Percentiles rank a stretch among this genome's conserved stretches.
phyloP scores from a whole-genome alignment of 2,329 filamentous ascomycete species.

The Colletotrichum endophyticum region DNA sequence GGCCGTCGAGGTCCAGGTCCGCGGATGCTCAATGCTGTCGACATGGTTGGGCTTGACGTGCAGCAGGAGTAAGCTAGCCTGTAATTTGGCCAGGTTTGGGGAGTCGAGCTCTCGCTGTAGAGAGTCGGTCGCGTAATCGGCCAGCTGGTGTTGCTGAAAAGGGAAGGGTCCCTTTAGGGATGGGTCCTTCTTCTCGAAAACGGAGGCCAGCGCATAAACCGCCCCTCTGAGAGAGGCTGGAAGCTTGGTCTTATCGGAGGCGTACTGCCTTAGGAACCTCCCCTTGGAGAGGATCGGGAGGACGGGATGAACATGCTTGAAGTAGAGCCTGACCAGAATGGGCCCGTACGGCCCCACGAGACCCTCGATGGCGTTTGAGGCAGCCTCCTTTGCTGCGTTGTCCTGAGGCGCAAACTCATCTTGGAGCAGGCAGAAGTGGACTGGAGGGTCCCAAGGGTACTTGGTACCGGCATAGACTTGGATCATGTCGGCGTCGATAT shows the following conservation, averaged over 20 bases:
- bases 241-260: conserved; percentile 38
- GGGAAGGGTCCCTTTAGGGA: conserved; percentile 33
- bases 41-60: conserved; percentile 50
- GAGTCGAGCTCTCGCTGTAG: conserved; percentile 51
- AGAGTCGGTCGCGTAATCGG: conserved; percentile 45
- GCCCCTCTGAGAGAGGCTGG: conserved; percentile 49
- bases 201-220: conserved; percentile 47
- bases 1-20: conserved; percentile 47
- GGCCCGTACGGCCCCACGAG: conserved; percentile 44
- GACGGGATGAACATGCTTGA: conserved; percentile 48
- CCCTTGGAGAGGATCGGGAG: conserved; percentile 49
- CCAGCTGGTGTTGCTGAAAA: conserved; percentile 44
- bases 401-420: conserved; percentile 50
- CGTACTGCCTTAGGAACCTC: conserved; percentile 45
- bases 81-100: conserved; percentile 49
- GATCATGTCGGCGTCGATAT: conserved; percentile 48
- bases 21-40: conserved; percentile 50
- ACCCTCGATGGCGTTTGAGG: conserved; percentile 47
- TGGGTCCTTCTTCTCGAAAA: conserved; percentile 44
- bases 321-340: conserved; percentile 48
- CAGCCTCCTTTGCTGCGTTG: conserved; percentile 37
- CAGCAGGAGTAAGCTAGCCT: conserved; percentile 49
- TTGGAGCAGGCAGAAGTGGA: conserved; percentile 50
- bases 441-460: conserved; percentile 39
- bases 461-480: conserved; percentile 43